Evolutionary conservation across 1,284 basidiomycete genomes (phyloP), one percentile per base, ranked within the genome.

Genomic region (Flammula alnicola): DNA sequence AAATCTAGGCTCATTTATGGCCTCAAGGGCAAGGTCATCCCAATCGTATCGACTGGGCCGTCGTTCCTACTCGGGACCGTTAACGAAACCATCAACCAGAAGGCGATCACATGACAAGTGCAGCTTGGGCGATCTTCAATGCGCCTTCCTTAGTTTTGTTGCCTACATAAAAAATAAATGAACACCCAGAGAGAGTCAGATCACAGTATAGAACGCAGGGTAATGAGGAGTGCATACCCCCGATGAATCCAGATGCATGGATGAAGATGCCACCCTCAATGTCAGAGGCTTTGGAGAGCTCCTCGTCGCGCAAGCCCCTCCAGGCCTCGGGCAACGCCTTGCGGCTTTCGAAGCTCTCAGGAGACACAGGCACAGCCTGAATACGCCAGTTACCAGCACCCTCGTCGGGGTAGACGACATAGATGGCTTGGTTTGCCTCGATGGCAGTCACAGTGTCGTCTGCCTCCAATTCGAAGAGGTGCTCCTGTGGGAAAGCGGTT

Each of bases 171-270:
- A n/a, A n/a, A n/a, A n/a, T n/a, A n/a, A n/a, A n/a, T n/a, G n/a
- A 37, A 8, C 26, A 49, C 20, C 39, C n/a, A n/a, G n/a, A 20
- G 2, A 40, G 30, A 52, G 42, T 50, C 11, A 29, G 20, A 45
- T 32, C 37, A 49, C 33, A 14, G 38, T 14, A 4, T 26, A 27
- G 36, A 39, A 20, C 29, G 39, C 31, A 37, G 40, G 20, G 22
- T 22, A 42, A 11, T 31, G 19, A 11, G 17, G 31, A 16, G 16
- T 5, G 71, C 86, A 63, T 55, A 83, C 93, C 94, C 62, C 95
- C 97, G 63, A 95, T 98, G 67, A 99, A 99, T 3, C 96, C 96
- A 51, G 88, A 90, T 1, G 94, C 92, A 71, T 99, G 96, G 22
- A 95, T 87, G 66, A 99, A 99, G 49, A 98, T 84, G 46, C 94